phyloP scores from a whole-genome alignment of 768 basidiomycete species.

The Russula griseocarnosa region DNA sequence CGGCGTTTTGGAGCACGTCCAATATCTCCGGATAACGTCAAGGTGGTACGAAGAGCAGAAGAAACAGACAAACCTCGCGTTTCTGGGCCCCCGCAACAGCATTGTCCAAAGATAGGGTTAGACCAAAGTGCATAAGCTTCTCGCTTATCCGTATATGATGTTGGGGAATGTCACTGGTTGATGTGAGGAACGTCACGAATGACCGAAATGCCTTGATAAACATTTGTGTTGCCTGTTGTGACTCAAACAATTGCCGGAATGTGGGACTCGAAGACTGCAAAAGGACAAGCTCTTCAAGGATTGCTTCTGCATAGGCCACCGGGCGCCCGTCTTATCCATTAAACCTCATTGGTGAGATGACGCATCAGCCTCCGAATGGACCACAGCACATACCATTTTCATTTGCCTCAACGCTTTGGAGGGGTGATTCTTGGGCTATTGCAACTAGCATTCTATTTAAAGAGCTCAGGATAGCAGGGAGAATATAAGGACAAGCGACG shows the following conservation, averaged over 20 bases:
- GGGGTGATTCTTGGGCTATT: constrained; percentile 8
- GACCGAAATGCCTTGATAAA: constrained; percentile 62
- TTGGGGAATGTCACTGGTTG: constrained; percentile 40
- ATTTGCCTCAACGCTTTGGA: constrained; percentile 30
- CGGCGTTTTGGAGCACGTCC: constrained; percentile 52
- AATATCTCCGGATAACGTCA: constrained; percentile 45
- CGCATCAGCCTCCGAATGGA: not conserved
- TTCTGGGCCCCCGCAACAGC: constrained; percentile 62
- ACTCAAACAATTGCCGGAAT: constrained; percentile 71
- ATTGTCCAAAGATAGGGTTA: constrained; percentile 63
- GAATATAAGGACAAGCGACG: constrained; percentile 60
- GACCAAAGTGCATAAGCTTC: constrained; percentile 65
- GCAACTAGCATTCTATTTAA: constrained; percentile 52
- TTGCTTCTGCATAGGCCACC: constrained; percentile 44
- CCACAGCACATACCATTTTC: constrained; percentile 18
- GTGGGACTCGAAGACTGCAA: constrained; percentile 60
- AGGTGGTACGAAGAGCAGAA: not conserved
- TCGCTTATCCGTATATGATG: constrained; percentile 55
- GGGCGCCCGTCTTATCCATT: constrained; percentile 5
- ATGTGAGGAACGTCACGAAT: constrained; percentile 46
- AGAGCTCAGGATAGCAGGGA: constrained; percentile 67
- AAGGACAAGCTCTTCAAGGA: constrained; percentile 66
- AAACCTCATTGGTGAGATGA: not conserved
- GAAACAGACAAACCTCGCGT: constrained; percentile 50
- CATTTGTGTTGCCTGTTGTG: constrained; percentile 61